Conservation (phyloP, 148 eudicot species). For the Rheum nobile region DNA sequence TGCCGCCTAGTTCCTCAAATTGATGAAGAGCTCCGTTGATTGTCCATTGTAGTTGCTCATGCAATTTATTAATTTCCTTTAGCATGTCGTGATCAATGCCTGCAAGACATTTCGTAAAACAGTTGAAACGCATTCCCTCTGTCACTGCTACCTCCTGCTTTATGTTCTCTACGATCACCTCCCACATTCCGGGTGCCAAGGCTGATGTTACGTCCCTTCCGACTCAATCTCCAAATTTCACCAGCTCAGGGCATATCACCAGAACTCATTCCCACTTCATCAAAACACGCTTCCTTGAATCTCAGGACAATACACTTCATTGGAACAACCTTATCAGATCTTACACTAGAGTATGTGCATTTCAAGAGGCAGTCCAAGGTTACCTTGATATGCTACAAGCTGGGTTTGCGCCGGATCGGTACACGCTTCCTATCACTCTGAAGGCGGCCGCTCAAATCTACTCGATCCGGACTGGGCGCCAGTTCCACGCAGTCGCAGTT, state of each 20-base stretch:
- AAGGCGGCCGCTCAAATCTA: conserved; percentile 43
- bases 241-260: conserved; percentile 24
- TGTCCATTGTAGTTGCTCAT: neutral
- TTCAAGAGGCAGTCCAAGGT: conserved; percentile 27
- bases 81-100: conserved; percentile 2
- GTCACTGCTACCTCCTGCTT: neutral
- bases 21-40: neutral
- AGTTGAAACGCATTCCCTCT: neutral
- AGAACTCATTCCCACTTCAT: conserved; percentile 40
- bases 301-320: conserved; percentile 21
- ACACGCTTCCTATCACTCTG: conserved; percentile 53
- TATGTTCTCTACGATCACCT: neutral
- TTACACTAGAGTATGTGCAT: conserved; percentile 36
- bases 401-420: conserved; percentile 39
- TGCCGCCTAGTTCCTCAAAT: neutral
- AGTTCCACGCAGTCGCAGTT: conserved; percentile 41
- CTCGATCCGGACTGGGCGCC: conserved; percentile 21
- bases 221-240: conserved; percentile 29
- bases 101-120: neutral
- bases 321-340: conserved; percentile 55
- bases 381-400: conserved; percentile 35
- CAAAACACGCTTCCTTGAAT: conserved; percentile 42
- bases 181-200: neutral
- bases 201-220: neutral
- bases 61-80: neutral